phyloP scores from a whole-genome alignment of 495 filamentous ascomycete species.

The Aeminium ludgeri region DNA sequence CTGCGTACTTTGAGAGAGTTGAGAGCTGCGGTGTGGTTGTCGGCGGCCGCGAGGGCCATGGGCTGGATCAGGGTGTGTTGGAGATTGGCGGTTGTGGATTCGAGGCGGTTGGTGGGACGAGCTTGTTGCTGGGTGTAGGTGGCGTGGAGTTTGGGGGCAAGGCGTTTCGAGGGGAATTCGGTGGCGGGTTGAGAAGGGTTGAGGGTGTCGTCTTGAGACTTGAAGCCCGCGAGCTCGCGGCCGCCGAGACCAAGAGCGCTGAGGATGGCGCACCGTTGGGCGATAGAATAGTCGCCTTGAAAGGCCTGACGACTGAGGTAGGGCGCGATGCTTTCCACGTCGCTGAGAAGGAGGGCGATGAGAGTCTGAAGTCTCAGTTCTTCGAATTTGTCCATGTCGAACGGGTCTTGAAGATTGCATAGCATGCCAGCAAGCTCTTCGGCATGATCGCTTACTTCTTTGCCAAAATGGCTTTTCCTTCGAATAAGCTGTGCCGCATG shows the following conservation, averaged over 20 bases:
- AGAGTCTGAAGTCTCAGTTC: slow-evolving; percentile 65
- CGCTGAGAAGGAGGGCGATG: slow-evolving; percentile 62
- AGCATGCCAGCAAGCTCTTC: slow-evolving; percentile 64
- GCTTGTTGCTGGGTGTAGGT: slow-evolving; percentile 36
- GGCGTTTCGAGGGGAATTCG: slow-evolving; percentile 43
- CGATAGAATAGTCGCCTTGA: slow-evolving; percentile 74
- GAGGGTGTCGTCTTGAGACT: slow-evolving; percentile 39
- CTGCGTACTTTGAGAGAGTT: slow-evolving; percentile 70
- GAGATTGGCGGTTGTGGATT: slow-evolving; percentile 38
- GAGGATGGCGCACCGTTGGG: slow-evolving; percentile 65
- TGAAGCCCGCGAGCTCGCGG: slow-evolving; percentile 74
- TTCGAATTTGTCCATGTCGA: slow-evolving; percentile 56
- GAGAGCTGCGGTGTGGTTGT: slow-evolving; percentile 50
- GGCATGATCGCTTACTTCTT: slow-evolving; percentile 66
- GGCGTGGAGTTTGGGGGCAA: slow-evolving; percentile 43
- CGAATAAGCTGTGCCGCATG: slow-evolving; percentile 69
- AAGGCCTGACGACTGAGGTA: slow-evolving; percentile 81
- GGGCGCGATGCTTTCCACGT: slow-evolving; percentile 58
- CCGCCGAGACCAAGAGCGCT: slow-evolving; percentile 66
- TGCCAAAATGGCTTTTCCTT: slow-evolving; percentile 73
- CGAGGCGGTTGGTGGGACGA: slow-evolving; percentile 2
- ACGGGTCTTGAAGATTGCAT: slow-evolving; percentile 66
- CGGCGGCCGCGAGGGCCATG: slow-evolving; percentile 54
- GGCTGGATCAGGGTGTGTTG: slow-evolving; percentile 60
- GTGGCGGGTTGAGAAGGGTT: slow-evolving; percentile 6